These are phyloP conservation scores for Aspergillus neoniger DNA, from an alignment of 2,329 filamentous ascomycete genomes.

Conservation along the genomic window DNA sequence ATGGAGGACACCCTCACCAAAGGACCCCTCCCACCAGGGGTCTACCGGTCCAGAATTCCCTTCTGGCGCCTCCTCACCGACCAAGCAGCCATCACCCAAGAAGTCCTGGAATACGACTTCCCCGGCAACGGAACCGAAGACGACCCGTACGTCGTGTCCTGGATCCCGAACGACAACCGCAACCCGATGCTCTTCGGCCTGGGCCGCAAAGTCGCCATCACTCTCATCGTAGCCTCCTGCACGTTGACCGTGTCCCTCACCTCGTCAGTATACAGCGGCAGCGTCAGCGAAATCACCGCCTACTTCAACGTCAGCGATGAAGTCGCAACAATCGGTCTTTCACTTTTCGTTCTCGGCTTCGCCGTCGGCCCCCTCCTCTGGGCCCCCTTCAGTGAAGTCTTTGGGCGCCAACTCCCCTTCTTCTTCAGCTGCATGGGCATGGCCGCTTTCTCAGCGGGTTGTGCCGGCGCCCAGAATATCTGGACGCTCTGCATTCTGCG, in stretches of 20 bases:
- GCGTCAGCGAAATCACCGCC: background rate
- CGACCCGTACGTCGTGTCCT: constrained; percentile 2
- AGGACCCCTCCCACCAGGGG: background rate
- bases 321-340: constrained; percentile 3
- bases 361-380: constrained; percentile 7
- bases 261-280: constrained; percentile 5
- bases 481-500: constrained; percentile 8
- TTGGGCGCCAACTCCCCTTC: constrained; percentile 5
- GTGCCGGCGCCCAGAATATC: constrained; percentile 4
- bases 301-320: background rate
- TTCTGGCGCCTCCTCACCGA: constrained; percentile 5
- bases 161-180: constrained; percentile 4
- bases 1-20: background rate
- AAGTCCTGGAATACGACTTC: constrained; percentile 4
- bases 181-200: constrained; percentile 6
- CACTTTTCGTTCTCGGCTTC: constrained; percentile 4
- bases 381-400: constrained; percentile 4
- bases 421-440: constrained; percentile 6
- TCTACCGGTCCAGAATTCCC: background rate
- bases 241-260: constrained; percentile 5
- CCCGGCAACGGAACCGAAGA: constrained; percentile 3
- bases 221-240: constrained; percentile 5
- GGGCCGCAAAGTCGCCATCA: constrained; percentile 1
- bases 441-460: constrained; percentile 3
- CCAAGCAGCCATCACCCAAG: constrained; percentile 3